Evolutionary conservation across 345 rosid genomes (phyloP), one percentile per base, ranked within the genome.

Genomic region (Bretschneidera sinensis): DNA sequence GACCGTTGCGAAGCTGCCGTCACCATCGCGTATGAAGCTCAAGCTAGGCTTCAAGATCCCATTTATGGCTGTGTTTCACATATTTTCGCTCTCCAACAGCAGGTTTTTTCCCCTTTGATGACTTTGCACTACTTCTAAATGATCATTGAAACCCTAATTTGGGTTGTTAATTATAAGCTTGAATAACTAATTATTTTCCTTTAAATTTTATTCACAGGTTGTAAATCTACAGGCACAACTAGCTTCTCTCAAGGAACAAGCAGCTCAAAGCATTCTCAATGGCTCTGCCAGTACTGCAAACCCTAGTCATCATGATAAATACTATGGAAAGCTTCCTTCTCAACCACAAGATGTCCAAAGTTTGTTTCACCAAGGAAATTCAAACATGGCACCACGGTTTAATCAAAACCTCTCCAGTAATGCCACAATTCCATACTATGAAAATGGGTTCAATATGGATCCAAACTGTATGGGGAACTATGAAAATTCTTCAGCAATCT

Each of bases 21-120:
- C 59, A 92, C 98, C 21, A 89, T 89, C 81, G 84, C 95, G 4
- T 92, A 92, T 69, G 98, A 92, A 77, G 97, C 98, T 75, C 96
- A 87, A 79, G 96, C 98, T 24, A 72, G 98, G 74, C 94, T 92
- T 61, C 97, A 85, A 60, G 97, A 92, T 73, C 97, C 98, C 51
- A 83, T 92, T 54, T 92, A 92, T 70, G 98, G 98, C 55, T 92
- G 97, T 20, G 96, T 92, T 55, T 84, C 97, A 4, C 98, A 92
- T 63, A 87, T 92, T 70, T 92, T 92, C 64, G 89, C 98, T 39
- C 94, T 92, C 31, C 97, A 92, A 48, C 97, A 92, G 58, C 97
- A 92, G 92, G 98, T 89, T 65, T 56, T 11, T 49, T 28, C 20
- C 21, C 24, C 33, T 20, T 17, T 16, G 11, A n/a, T n/a, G n/a